A percentile compares a stretch with the other conserved stretches of the same genome.
Conservation (phyloP, 2,329 filamentous ascomycete species). For the Botrytis pseudocinerea region DNA sequence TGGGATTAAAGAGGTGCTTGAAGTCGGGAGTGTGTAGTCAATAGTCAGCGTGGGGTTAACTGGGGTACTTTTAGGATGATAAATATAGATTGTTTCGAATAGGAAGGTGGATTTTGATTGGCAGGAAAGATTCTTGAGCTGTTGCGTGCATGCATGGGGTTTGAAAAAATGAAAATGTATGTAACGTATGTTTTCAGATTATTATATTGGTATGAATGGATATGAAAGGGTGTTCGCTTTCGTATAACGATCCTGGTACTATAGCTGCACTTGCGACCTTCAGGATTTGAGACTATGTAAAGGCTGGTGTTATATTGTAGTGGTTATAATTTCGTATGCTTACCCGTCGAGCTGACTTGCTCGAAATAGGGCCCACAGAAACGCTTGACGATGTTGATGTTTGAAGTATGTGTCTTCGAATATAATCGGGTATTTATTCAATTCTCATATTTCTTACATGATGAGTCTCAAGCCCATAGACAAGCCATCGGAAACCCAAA, state of each 20-base stretch:
- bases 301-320: background rate
- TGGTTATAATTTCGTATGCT: background rate
- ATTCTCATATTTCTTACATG: constrained; percentile 2
- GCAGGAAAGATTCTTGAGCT: background rate
- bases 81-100: constrained; percentile 1
- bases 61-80: constrained; percentile 5
- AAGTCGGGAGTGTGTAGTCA: background rate
- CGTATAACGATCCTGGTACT: background rate
- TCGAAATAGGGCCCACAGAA: background rate
- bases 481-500: background rate
- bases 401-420: background rate
- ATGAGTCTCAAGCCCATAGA: background rate
- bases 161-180: background rate
- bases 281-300: background rate
- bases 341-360: background rate
- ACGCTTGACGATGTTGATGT: background rate
- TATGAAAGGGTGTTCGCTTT: background rate
- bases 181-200: background rate
- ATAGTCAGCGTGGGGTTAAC: constrained; percentile 3
- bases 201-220: background rate
- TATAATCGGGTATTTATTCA: background rate
- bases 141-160: background rate
- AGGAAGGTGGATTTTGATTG: constrained; percentile 3
- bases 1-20: background rate
- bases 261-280: background rate